Base-by-base conservation (phyloP, 345 rosid species). In the Eucalyptus curtisii region DNA sequence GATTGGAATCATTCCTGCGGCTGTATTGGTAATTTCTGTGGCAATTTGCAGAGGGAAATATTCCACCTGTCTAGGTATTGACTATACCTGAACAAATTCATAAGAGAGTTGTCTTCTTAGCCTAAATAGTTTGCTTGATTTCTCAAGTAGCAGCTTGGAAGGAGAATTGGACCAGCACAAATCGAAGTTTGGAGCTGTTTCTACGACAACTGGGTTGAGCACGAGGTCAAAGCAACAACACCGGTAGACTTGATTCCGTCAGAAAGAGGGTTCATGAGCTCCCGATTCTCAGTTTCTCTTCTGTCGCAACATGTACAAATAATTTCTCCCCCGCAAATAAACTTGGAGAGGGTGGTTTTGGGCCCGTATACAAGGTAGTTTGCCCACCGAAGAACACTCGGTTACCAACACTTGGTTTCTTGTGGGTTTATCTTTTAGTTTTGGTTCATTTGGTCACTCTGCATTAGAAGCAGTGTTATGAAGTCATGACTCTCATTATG, bases 261-360 rank as follows among this genome's bases (percentile, higher is more conserved):
- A 49, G 24, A 49, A 87, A 87, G 88, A 87, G 85, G 53, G 61
- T 71, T 71, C 88, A 87, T 20, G 84, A 31, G 47, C 88, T 87
- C 17, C 88, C 59, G 10, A 33, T 64, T 64, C 82, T 87, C 84
- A 87, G 85, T 49, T 87, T 87, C 76, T 64, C 84, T 13, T 87
- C 57, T 9, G 87, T 92, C 45, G 52, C 87, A 88, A 31, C 59
- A 52, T 92, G 91, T 37, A 91, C 93, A 10, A 49, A 89, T 12
- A 66, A 90, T 37, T 92, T 92, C 82, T 91, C 91, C 17, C 55
- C 45, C 8, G 89, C 88, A 3, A 90, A 88, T 40, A 85, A 91
- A 87, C 79, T 92, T 15, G 93, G 93, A 13, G 88, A 90, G 84
- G 93, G 92, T 25, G 92, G 93, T 40, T 91, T 91, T 86, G 93